These are phyloP conservation scores for Aspergillus hortae DNA, from an alignment of 2,329 filamentous ascomycete species.

Conservation along the genomic window DNA sequence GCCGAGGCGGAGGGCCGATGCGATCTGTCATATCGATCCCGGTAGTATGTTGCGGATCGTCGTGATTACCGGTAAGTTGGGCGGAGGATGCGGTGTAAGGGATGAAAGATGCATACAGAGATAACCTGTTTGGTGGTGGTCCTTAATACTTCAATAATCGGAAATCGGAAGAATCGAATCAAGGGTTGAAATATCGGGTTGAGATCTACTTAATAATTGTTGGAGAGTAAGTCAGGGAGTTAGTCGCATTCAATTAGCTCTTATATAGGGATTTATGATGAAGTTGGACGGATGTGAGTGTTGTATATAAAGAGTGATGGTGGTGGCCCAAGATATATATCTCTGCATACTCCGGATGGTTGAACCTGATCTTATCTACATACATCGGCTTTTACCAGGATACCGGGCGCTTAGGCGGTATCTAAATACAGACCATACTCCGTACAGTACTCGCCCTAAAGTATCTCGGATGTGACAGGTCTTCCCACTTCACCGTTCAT, in stretches of 20 bases:
- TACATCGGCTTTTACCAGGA: too few relatives aligned
- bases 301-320: neutral
- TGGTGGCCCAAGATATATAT: neutral
- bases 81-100: slow-evolving; percentile 13
- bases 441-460: too few relatives aligned
- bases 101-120: slow-evolving; percentile 5
- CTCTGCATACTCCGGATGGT: neutral
- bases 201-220: slow-evolving; percentile 9
- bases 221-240: neutral
- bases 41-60: neutral
- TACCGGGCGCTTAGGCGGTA: too few relatives aligned
- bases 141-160: slow-evolving; percentile 8
- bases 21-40: neutral
- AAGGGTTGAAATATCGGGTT: slow-evolving; percentile 11
- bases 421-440: too few relatives aligned
- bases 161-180: slow-evolving; percentile 3
- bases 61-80: neutral
- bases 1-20: neutral
- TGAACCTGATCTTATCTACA: neutral
- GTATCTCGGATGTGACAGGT: too few relatives aligned
- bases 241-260: neutral
- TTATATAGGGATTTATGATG: too few relatives aligned
- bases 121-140: neutral
- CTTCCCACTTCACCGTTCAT: too few relatives aligned
- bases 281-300: neutral